A percentile compares a stretch with the other conserved stretches of the same genome.
These are phyloP conservation scores for Amanita rubescens DNA, from an alignment of 768 basidiomycete genomes.

Conservation along the genomic window DNA sequence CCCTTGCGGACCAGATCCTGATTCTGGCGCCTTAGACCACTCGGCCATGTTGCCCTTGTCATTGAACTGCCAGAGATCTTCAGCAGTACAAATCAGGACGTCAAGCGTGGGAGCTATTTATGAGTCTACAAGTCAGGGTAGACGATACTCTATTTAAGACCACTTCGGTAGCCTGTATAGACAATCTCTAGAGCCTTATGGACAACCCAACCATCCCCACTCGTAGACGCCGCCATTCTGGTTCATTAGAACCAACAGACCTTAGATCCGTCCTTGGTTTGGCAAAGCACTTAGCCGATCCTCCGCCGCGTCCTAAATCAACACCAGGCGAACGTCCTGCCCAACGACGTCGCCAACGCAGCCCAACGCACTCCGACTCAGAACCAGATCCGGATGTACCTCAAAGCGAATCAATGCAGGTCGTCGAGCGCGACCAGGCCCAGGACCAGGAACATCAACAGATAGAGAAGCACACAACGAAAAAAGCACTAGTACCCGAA, in stretches of 20 bases:
- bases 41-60: constrained; percentile 37
- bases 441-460: constrained; percentile 16
- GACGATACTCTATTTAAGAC: too few relatives aligned
- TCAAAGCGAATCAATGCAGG: constrained; percentile 20
- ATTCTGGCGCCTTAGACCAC: constrained; percentile 56
- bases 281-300: constrained; percentile 19
- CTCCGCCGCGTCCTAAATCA: constrained; percentile 67
- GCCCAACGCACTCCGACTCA: constrained; percentile 31
- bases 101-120: too few relatives aligned
- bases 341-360: constrained; percentile 38
- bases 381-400: constrained; percentile 21
- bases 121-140: too few relatives aligned
- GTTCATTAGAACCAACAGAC: constrained; percentile 36
- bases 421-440: constrained; percentile 13
- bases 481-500: too few relatives aligned
- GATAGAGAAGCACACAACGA: neutral
- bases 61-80: neutral
- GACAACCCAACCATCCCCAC: constrained; percentile 22
- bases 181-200: neutral
- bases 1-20: constrained; percentile 35
- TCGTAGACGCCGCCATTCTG: constrained; percentile 60
- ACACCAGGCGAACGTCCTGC: constrained; percentile 59
- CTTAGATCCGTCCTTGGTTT: constrained; percentile 14
- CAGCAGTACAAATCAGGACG: too few relatives aligned
- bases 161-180: too few relatives aligned